Evolutionary conservation across 306 rosid species (phyloP).

Genomic region (Fragaria iinumae): DNA sequence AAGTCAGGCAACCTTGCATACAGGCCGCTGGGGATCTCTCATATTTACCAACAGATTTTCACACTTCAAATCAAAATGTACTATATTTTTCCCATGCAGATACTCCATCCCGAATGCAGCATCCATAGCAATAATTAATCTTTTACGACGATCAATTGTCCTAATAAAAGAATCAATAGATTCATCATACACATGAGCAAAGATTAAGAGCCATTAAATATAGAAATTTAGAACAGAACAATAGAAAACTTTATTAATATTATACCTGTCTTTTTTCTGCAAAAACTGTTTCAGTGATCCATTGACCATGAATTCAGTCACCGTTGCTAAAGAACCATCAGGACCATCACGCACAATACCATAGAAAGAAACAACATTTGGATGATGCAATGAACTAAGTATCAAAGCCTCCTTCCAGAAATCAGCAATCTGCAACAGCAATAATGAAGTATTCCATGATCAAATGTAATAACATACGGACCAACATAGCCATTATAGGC

Average conservation of each 20-base stretch:
- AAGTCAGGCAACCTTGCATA: constrained; percentile 74
- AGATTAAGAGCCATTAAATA: constrained; percentile 14
- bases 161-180: constrained; percentile 42
- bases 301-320: constrained; percentile 97
- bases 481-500: background rate
- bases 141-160: constrained; percentile 96
- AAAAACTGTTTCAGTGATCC: constrained; percentile 97
- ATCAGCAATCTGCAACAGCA: constrained; percentile 74
- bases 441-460: background rate
- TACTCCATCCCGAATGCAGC: constrained; percentile 99
- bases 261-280: constrained; percentile 96
- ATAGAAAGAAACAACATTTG: constrained; percentile 95
- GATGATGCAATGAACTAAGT: constrained; percentile 94
- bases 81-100: constrained; percentile 91
- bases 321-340: constrained; percentile 94
- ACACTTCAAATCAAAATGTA: constrained; percentile 98
- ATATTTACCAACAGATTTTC: constrained; percentile 94
- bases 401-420: constrained; percentile 99
- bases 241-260: background rate
- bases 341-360: constrained; percentile 99
- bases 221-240: constrained; percentile 12
- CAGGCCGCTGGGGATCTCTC: constrained; percentile 98
- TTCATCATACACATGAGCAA: constrained; percentile 11
- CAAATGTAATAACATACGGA: background rate
- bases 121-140: constrained; percentile 98